phyloP scores from a whole-genome alignment of 2,329 filamentous ascomycete genomes.

The Monilinia polystroma region DNA sequence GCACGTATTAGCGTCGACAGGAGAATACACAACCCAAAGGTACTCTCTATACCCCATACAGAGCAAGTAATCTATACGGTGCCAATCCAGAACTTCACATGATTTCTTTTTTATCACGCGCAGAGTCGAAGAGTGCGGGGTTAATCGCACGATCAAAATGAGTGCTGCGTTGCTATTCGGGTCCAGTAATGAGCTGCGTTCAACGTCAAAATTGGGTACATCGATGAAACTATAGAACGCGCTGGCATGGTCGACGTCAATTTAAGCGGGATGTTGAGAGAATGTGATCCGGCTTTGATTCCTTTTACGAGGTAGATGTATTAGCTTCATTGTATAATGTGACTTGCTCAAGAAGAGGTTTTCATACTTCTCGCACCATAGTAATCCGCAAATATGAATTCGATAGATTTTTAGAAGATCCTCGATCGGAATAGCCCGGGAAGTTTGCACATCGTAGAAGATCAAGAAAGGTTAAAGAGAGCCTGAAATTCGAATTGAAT shows the following conservation, averaged over 20 bases:
- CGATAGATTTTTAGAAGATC: not conserved
- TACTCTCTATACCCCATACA: conserved; percentile 1
- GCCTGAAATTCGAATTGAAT: not conserved
- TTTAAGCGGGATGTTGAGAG: not conserved
- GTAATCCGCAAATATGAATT: not conserved
- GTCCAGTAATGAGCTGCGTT: not conserved
- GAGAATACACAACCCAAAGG: not conserved
- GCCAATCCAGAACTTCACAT: not conserved
- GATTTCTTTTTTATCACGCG: not conserved
- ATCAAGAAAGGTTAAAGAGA: not conserved
- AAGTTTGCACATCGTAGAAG: not conserved
- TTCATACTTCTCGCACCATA: not conserved
- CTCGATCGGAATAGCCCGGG: not conserved
- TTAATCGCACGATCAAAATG: not conserved
- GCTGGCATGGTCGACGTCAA: not conserved
- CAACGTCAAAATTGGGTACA: not conserved
- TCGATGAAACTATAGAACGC: not conserved
- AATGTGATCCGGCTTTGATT: not conserved
- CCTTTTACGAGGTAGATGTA: not conserved
- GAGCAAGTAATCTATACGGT: not conserved
- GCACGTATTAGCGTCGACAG: not conserved
- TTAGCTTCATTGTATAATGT: not conserved
- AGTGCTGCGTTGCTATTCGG: not conserved
- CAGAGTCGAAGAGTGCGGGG: not conserved
- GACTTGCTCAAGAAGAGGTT: no score